Base-by-base conservation (phyloP, 2,329 filamentous ascomycete species). In the Diaporthe helianthi region DNA sequence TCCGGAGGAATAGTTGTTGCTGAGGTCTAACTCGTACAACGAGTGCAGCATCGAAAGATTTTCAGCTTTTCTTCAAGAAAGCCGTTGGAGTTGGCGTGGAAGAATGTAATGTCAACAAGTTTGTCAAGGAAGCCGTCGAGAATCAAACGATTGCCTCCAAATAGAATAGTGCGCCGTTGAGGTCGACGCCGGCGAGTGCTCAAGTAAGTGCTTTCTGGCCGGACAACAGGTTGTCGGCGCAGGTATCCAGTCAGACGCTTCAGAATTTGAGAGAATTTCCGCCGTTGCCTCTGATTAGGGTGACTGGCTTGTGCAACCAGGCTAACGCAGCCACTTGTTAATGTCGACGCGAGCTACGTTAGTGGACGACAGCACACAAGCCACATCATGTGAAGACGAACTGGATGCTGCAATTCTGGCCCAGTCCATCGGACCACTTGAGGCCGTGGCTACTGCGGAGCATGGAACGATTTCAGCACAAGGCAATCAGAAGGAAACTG, bases 1-100 rank as follows among this genome's bases (percentile, higher is more conserved):
- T 17, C 51, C 51, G 3, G 29, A 33, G 10, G 22, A 31, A 3
- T 53, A 33, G 19, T 36, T 36, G 31, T 54, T 36, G 52, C 52
- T 36, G 4, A 54, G 52, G 15, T 36, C 52, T 17, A 54, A 22
- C 22, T 54, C 29, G 29, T 54, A 54, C 31, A 36, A 13, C 52
- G 31, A 54, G 31, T 54, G 31, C 9, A 53, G 29, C 19, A 6
- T 36, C 31, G 52, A 54, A 31, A 33, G 51, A 17, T 33, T 19
- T 22, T 22, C 51, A 8, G 51, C 2, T 33, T 19, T 4, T 53
- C 17, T 53, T 29, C 29, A 10, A 53, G 19, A 10, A 53, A 53
- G 29, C 51, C 51, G 10, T 33, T 52, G 26, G 49, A 52, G 49
- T 52, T 52, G 49, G 49, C 49, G 49, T 52, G 49, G 49, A 52